Evolutionary conservation across 345 rosid genomes (phyloP).

Genomic region (Citrus reticulata): DNA sequence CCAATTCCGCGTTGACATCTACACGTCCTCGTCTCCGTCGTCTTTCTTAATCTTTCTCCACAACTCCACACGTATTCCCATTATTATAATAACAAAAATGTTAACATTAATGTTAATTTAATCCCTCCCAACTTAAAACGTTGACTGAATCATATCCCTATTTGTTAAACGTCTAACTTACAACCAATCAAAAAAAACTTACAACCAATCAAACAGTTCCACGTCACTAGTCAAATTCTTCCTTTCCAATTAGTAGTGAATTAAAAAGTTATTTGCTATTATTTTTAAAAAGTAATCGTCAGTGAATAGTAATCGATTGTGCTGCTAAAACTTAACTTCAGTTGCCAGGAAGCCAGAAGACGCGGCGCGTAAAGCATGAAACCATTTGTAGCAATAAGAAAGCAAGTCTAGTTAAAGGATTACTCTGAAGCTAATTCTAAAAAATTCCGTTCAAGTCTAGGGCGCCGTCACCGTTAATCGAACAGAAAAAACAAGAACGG

Average conservation of each 20-base stretch:
- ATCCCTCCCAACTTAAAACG: neutral
- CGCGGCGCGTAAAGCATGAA: too few species aligned
- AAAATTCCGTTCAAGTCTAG: neutral
- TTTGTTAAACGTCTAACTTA: neutral
- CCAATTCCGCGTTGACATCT: conserved; percentile 7
- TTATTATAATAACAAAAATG: too few species aligned
- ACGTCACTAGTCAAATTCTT: neutral
- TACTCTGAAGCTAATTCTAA: neutral
- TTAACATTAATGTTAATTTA: too few species aligned
- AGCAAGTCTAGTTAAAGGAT: neutral
- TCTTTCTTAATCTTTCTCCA: too few species aligned
- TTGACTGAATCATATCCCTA: neutral
- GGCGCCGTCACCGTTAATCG: neutral
- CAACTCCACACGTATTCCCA: neutral
- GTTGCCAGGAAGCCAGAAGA: too few species aligned
- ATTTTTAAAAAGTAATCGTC: too few species aligned
- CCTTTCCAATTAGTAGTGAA: neutral
- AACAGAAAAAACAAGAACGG: neutral
- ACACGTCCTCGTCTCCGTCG: neutral
- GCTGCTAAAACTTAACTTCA: too few species aligned
- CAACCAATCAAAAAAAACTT: neutral
- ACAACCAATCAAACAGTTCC: neutral
- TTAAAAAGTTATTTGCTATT: too few species aligned
- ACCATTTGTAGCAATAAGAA: neutral
- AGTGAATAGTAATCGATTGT: too few species aligned